phyloP scores from a whole-genome alignment of 1,139 yeast genomes.

The Candida smagusa region DNA sequence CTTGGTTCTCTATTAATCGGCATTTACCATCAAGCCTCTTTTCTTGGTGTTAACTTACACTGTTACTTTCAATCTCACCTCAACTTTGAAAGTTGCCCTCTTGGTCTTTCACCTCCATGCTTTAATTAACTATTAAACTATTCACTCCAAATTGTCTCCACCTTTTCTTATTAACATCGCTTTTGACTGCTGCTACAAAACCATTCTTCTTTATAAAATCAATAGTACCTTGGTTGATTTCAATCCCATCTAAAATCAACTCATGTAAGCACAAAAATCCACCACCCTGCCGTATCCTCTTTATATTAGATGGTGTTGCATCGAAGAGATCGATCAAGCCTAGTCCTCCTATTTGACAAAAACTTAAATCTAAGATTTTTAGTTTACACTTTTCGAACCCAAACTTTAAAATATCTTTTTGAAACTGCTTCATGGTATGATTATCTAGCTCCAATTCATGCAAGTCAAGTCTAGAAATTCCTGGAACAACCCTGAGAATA shows the following conservation, averaged over 20 bases:
- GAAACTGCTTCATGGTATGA: conserved; percentile 30
- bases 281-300: conserved; percentile 1
- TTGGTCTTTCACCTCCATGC: background rate
- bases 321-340: conserved; percentile 35
- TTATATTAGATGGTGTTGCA: conserved; percentile 12
- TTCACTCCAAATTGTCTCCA: conserved; percentile 42
- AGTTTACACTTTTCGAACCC: conserved; percentile 19
- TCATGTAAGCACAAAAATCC: conserved; percentile 16
- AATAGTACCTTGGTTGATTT: conserved; percentile 31
- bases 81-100: too few relatives aligned
- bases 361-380: conserved; percentile 33
- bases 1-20: too few relatives aligned
- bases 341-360: conserved; percentile 37
- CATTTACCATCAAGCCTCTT: too few relatives aligned
- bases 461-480: conserved; percentile 23
- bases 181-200: conserved; percentile 18
- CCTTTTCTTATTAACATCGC: conserved; percentile 25
- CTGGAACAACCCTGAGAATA: conserved; percentile 23
- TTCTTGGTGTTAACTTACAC: too few relatives aligned
- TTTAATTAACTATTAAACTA: conserved; percentile 16
- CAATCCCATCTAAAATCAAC: conserved; percentile 35
- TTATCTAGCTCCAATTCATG: conserved; percentile 40
- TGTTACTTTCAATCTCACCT: too few relatives aligned
- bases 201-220: conserved; percentile 17
- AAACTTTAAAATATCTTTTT: conserved; percentile 20